These are phyloP conservation scores for Phytophthora capsici DNA, from an alignment of 352 stramenopile genomes.

Conservation along the genomic window DNA sequence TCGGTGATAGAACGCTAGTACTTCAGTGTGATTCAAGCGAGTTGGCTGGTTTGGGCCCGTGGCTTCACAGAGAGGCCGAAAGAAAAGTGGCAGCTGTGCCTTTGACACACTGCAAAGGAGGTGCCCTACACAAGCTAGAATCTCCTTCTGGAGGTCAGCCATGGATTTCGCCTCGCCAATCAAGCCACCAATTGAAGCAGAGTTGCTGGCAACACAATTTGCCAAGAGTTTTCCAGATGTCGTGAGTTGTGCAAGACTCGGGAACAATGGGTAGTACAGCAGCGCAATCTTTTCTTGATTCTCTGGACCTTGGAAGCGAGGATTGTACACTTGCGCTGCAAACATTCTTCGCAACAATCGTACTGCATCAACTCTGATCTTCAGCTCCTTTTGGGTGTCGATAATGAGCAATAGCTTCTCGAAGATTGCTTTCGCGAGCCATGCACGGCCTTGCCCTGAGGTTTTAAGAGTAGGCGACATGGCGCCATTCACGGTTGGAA, in stretches of 20 bases:
- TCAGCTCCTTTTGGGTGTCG: constrained; percentile 68
- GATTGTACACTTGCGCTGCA: constrained; percentile 63
- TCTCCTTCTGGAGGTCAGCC: constrained; percentile 59
- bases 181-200: not conserved
- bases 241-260: constrained; percentile 53
- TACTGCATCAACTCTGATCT: constrained; percentile 58
- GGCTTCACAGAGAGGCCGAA: constrained; percentile 24
- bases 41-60: not conserved
- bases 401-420: constrained; percentile 58
- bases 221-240: constrained; percentile 53
- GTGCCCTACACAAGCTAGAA: constrained; percentile 68
- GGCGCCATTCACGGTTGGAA: constrained; percentile 65
- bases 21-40: constrained; percentile 46
- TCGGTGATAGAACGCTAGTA: constrained; percentile 56
- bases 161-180: constrained; percentile 7
- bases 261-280: constrained; percentile 65
- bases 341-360: constrained; percentile 71
- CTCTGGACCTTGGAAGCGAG: constrained; percentile 41
- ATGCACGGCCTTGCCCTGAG: constrained; percentile 29
- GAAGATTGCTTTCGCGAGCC: constrained; percentile 66
- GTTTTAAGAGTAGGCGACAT: not conserved
- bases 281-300: constrained; percentile 69
- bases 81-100: constrained; percentile 51
- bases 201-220: not conserved
- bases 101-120: constrained; percentile 66